Base-by-base conservation (phyloP, 2,329 filamentous ascomycete genomes). In the Fusarium transvaalense region DNA sequence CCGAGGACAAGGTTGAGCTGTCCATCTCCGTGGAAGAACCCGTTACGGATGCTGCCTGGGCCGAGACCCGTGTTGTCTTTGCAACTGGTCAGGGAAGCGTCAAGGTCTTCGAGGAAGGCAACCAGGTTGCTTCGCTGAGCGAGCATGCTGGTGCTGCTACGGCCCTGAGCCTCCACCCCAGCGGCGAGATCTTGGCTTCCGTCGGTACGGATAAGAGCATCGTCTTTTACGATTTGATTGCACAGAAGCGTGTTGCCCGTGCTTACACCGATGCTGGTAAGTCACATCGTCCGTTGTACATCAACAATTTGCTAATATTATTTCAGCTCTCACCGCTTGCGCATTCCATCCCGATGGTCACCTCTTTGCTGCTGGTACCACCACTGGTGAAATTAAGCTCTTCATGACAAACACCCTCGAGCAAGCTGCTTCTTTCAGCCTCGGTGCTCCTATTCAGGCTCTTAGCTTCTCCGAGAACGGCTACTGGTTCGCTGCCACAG, bases 341-440 rank as follows among this genome's bases (percentile, higher is more conserved):
- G 88, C 91, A 34, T 98, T 99, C 85, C 96, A 99, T 78, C 96
- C 97, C 9, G 96, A 99, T 76, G 96, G 96, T n/a, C 93, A 97
- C 77, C 86, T 99, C 8, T 89, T 98, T 73, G 95, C 93, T 38
- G 92, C 91, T 4, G 96, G 95, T 66, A 92, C 91, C n/a, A 82
- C 83, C 12, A 86, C 91, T 48, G 93, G 93, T 43, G 89, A 93
- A 60, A 91, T 99, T 78, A 93, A 94, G 78, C 87, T 99, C 54
- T 98, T 92, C 81, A 92, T 97, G 79, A 91, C 94, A 71, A 94
- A 92, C 79, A 92, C 88, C 0, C 91, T 94, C 37, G 87, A 90
- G 63, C 86, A 89, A 69, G 92, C 93, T 29, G 93, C 93, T 29
- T 89, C 88, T 56, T 97, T 97, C 78, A 82, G 81, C 21, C 81